A percentile compares a stretch with the other conserved stretches of the same genome.
Evolutionary conservation across 2,329 filamentous ascomycete species (phyloP).

Genomic region (Calonectria leucothoes): DNA sequence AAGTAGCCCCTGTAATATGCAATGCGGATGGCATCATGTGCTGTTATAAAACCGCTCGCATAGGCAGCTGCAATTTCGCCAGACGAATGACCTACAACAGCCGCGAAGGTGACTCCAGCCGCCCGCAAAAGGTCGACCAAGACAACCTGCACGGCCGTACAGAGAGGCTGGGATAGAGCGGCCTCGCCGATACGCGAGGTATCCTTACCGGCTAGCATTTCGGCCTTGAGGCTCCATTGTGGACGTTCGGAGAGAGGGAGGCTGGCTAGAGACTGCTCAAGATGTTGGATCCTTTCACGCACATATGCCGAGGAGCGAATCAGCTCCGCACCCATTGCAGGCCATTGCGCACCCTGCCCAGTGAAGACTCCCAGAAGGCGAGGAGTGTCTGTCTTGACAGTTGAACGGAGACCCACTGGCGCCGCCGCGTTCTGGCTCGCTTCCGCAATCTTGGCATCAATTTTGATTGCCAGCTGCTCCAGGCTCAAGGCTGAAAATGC

Average conservation of each 20-base stretch:
- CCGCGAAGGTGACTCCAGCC: conserved; percentile 41
- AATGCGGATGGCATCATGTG: background rate
- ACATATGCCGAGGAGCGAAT: conserved; percentile 16
- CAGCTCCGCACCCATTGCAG: conserved; percentile 47
- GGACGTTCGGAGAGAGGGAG: conserved; percentile 27
- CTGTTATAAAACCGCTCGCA: conserved; percentile 43
- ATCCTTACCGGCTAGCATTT: conserved; percentile 30
- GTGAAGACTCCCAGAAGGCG: conserved; percentile 47
- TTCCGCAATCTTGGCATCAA: background rate
- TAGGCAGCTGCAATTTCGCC: conserved; percentile 55
- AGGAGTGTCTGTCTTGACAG: background rate
- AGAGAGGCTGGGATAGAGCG: conserved; percentile 61
- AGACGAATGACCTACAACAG: conserved; percentile 51
- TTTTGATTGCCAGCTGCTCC: background rate
- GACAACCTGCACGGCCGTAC: conserved; percentile 64
- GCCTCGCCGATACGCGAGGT: conserved; percentile 43
- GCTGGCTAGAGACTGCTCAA: conserved; percentile 36
- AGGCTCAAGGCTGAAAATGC: background rate
- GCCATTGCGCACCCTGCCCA: conserved; percentile 50
- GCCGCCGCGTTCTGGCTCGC: background rate
- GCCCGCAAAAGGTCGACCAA: conserved; percentile 50
- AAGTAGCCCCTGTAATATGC: conserved; percentile 26
- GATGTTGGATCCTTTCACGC: conserved; percentile 24
- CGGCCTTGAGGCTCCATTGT: conserved; percentile 40
- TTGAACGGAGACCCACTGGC: conserved; percentile 25